Evolutionary conservation across 768 basidiomycete species (phyloP).

Genomic region (Tylopilus intermedius): DNA sequence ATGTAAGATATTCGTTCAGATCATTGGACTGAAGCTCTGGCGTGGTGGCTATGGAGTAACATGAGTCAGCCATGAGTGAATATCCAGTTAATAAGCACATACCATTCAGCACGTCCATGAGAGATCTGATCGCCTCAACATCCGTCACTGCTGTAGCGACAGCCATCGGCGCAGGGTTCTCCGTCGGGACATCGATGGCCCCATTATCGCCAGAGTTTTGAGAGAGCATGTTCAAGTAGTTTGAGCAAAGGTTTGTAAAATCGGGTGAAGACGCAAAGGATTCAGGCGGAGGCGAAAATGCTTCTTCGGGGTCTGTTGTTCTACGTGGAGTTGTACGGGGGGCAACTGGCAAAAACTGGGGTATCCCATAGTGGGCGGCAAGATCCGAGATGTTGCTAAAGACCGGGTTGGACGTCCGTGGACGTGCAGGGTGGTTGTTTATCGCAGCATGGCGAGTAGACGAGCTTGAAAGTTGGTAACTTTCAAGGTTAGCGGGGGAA

Average conservation of each 20-base stretch:
- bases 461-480: slow-evolving; percentile 49
- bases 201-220: slow-evolving; percentile 41
- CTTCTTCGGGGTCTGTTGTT: slow-evolving; percentile 33
- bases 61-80: not conserved
- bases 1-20: slow-evolving; percentile 42
- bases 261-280: slow-evolving; percentile 33
- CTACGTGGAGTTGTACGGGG: slow-evolving; percentile 54
- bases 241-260: slow-evolving; percentile 45
- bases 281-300: slow-evolving; percentile 23
- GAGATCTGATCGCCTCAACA: slow-evolving; percentile 32
- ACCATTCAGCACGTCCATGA: slow-evolving; percentile 40
- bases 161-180: slow-evolving; percentile 25
- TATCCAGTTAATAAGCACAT: not conserved
- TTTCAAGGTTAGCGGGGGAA: slow-evolving; percentile 42
- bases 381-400: slow-evolving; percentile 63
- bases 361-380: slow-evolving; percentile 76
- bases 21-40: slow-evolving; percentile 38
- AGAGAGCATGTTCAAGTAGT: slow-evolving; percentile 68
- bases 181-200: slow-evolving; percentile 29
- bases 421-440: slow-evolving; percentile 53
- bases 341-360: slow-evolving; percentile 62
- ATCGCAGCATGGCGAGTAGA: slow-evolving; percentile 53
- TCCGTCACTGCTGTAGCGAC: slow-evolving; percentile 21
- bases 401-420: slow-evolving; percentile 60
- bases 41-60: slow-evolving; percentile 21